Base-by-base conservation (phyloP, 78 protist genomes). In the Dictyostelium intermedium region DNA sequence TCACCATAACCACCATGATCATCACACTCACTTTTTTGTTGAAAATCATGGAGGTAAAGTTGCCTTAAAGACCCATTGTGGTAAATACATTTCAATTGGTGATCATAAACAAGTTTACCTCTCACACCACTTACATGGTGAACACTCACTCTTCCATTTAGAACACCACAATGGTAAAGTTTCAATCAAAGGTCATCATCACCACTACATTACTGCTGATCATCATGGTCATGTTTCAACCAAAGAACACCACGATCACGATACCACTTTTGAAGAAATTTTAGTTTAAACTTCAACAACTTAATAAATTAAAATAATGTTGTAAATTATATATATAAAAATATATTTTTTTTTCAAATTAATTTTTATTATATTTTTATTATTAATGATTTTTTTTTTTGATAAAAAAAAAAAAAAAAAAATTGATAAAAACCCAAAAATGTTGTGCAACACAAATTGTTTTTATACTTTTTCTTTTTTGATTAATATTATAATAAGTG, bases 1-100 rank as follows among this genome's bases (percentile, higher is more conserved):
- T 23, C 82, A 74, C 53, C 82, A 74, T 10, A n/a, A n/a, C n/a
- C n/a, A 74, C 23, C 82, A 74, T 39, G 82, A 74, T 23, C 82
- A 74, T 74, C 82, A 74, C 13, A 9, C 82, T n/a, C 43, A 74
- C 1, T 74, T 74, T 34, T 34, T 20, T 8, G 56, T 74, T 37
- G 82, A 74, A 74, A 32, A n/a, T 20, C 82, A 74, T 25, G 82
- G 82, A 5, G 82, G 13, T 20, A 74, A 74, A 74, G 27, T 74
- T 37, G 82, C 82, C 18, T 74, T 74, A 37, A 35, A 14, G 5
- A 74, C 82, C 4, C 82, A 74, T 8, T 30, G 37, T 10, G 82
- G 82, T 74, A 32, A 74, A 32, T 74, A 74, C 53, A 23, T 74
- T 37, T 74, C 82, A n/a, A 74, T 74, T 20, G 77, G 77, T 32